Conservation (phyloP, 2,329 filamentous ascomycete species). For the Fusarium sp. region DNA sequence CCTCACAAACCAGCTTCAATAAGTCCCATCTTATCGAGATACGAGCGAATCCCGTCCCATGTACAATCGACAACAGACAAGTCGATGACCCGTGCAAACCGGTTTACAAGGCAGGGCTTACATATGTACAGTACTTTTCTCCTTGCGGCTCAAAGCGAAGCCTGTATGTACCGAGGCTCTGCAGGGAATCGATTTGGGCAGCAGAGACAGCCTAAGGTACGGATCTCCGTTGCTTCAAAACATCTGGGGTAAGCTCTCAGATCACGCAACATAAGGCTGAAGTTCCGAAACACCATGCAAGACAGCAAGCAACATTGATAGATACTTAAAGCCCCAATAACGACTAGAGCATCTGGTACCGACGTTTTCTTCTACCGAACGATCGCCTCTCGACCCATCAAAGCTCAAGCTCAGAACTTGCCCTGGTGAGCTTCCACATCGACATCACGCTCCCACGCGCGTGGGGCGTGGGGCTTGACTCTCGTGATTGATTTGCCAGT, state of each 20-base stretch:
- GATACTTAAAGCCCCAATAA: conserved; percentile 13
- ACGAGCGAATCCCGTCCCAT: conserved; percentile 31
- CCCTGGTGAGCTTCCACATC: conserved; percentile 36
- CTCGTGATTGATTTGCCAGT: conserved; percentile 41
- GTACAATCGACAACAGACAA: conserved; percentile 18
- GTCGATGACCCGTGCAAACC: conserved; percentile 35
- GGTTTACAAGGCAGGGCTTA: conserved; percentile 12
- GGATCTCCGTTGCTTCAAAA: conserved; percentile 20
- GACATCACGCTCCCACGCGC: conserved; percentile 37
- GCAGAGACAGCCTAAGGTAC: conserved; percentile 11
- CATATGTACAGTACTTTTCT: neutral
- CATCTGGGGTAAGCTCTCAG: conserved; percentile 24
- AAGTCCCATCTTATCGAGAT: conserved; percentile 27
- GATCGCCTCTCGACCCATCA: conserved; percentile 1
- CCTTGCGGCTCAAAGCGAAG: conserved; percentile 4
- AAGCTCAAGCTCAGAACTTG: conserved; percentile 20
- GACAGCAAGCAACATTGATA: conserved; percentile 13
- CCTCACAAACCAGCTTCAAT: conserved; percentile 1
- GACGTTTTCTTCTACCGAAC: neutral
- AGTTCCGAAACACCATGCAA: conserved; percentile 20
- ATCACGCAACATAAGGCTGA: conserved; percentile 38
- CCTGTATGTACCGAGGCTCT: neutral
- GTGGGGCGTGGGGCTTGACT: conserved; percentile 43
- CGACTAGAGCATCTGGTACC: neutral
- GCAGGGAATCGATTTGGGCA: neutral